Evolutionary conservation across 495 filamentous ascomycete species (phyloP), one percentile per base, ranked within the genome.

Genomic region (Aspergillus incahuasiensis): DNA sequence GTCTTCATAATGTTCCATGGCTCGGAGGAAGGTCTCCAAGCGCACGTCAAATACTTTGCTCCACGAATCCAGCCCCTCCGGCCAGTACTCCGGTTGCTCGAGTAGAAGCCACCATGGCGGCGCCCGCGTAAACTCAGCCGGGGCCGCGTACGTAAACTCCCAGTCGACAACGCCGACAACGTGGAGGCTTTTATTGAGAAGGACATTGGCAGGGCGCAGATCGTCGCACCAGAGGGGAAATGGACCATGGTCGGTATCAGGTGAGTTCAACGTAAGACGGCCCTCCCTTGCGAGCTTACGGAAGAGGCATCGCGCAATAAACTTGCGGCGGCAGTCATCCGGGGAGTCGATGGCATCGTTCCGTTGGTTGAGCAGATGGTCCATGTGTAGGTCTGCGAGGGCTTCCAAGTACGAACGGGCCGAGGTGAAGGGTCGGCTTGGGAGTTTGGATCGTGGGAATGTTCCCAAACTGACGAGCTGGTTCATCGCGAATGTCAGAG

Each of bases 41-140:
- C 25, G 25, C 8, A 28, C 4, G 3, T 28, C 25, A 8, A 4
- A 28, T 28, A 8, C 8, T 4, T 28, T 8, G 25, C 25, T 28
- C 25, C 25, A 28, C 25, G 25, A 3, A 28, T 28, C 25, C 3
- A 28, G 25, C 25, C 25, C 25, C 8, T 28, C 25, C 4, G 25
- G 25, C 25, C 25, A 28, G 25, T 44, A 47, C 25, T 47, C 11
- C 15, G 44, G 44, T 15, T 15, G 22, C 16, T 30, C 21, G 12
- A 54, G 44, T n/a, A 54, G 39, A 34, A 54, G 12, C 51, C 51
- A 54, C 51, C 51, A 54, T 11, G 51, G 51, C 2, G 32, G 25
- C 11, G 21, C 30, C 0, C 24, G 8, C 0, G 51, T 25, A 15
- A 44, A 54, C 20, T 54, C 21, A 2, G 22, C 6, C 20, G 51